Percentiles rank a stretch among this genome's conserved stretches.
These are phyloP conservation scores for Coemansia sp. DNA, from an alignment of 192 early-diverging fungal genomes.

Conservation along the genomic window DNA sequence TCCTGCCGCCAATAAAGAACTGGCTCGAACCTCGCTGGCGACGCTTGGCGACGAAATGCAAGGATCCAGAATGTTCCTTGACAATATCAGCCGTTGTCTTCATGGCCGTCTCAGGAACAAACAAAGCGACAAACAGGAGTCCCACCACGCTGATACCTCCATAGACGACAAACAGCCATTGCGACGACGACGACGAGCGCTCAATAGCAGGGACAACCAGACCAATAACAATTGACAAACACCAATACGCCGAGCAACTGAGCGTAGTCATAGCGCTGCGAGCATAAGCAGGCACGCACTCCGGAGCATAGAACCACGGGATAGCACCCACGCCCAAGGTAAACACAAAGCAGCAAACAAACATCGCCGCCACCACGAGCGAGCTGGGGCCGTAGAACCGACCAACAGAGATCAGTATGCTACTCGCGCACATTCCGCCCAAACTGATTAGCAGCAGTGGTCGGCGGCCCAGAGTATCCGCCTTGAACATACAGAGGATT, in stretches of 20 bases:
- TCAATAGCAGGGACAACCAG: slow-evolving; percentile 55
- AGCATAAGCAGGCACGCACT: slow-evolving; percentile 68
- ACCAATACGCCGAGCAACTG: slow-evolving; percentile 72
- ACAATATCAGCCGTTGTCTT: slow-evolving; percentile 46
- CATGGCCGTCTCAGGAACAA: slow-evolving; percentile 74
- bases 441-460: slow-evolving; percentile 62
- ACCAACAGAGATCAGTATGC: slow-evolving; percentile 59
- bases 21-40: not conserved
- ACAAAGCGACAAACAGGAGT: slow-evolving; percentile 57
- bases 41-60: slow-evolving; percentile 23
- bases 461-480: slow-evolving; percentile 67
- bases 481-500: slow-evolving; percentile 56
- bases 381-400: slow-evolving; percentile 47
- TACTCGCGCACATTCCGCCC: slow-evolving; percentile 59
- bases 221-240: slow-evolving; percentile 45
- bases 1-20: not conserved
- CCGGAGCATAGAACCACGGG: slow-evolving; percentile 74
- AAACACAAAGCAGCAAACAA: slow-evolving; percentile 69
- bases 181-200: not conserved
- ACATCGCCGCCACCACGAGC: slow-evolving; percentile 59
- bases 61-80: slow-evolving; percentile 22
- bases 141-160: slow-evolving; percentile 50
- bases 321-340: slow-evolving; percentile 75
- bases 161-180: slow-evolving; percentile 62
- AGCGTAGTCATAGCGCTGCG: slow-evolving; percentile 62